Evolutionary conservation across 169 alveolate species (phyloP).

Genomic region (Babesia microti): DNA sequence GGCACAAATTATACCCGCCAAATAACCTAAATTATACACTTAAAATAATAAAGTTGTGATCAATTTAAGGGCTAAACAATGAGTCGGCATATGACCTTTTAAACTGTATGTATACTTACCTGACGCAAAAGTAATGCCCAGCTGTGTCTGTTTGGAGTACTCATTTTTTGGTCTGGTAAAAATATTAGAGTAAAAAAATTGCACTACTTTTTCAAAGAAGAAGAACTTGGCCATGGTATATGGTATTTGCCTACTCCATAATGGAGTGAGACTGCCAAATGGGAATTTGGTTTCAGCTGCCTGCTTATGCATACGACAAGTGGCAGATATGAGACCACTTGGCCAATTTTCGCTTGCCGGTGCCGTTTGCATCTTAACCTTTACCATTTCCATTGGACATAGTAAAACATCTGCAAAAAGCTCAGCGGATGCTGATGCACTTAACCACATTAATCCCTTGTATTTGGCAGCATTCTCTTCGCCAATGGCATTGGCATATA

Average conservation of each 20-base stretch:
- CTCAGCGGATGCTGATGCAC: conserved; percentile 97
- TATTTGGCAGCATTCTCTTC: conserved; percentile 70
- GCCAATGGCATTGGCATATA: conserved; percentile 72
- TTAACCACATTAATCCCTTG: conserved; percentile 85
- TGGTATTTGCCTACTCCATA: conserved; percentile 88
- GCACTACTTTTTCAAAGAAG: conserved; percentile 87
- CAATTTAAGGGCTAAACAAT: too few relatives aligned
- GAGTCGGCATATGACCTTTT: not conserved
- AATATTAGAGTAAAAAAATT: conserved; percentile 74
- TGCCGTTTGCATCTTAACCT: conserved; percentile 85
- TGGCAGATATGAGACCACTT: conserved; percentile 60
- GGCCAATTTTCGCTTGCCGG: conserved; percentile 73
- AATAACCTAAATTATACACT: conserved; percentile 82
- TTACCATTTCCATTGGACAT: conserved; percentile 95
- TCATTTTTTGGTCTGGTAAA: conserved; percentile 75
- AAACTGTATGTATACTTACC: conserved; percentile 24
- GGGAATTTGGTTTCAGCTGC: conserved; percentile 74
- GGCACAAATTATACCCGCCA: conserved; percentile 93
- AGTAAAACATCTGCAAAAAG: conserved; percentile 91
- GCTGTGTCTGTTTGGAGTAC: conserved; percentile 78
- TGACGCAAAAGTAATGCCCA: conserved; percentile 86
- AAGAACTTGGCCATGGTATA: conserved; percentile 97
- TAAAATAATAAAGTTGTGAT: too few relatives aligned
- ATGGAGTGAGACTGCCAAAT: conserved; percentile 78
- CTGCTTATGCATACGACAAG: conserved; percentile 58